Conservation (phyloP, 2,329 filamentous ascomycete species). For the Triangularia setosa region DNA sequence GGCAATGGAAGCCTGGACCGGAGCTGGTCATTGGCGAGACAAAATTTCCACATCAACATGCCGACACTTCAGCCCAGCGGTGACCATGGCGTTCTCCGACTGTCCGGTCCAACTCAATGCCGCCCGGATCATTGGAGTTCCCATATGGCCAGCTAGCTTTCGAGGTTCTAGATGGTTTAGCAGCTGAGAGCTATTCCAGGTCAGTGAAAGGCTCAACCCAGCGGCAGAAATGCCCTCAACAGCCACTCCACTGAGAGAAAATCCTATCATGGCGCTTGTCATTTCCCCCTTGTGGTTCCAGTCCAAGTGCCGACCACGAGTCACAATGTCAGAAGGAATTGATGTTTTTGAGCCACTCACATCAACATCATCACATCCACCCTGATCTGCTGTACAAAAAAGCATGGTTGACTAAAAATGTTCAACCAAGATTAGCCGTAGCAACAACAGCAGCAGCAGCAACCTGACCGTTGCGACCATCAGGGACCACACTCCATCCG, state of each 20-base stretch:
- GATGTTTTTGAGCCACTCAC: not conserved
- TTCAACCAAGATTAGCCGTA: slow-evolving; percentile 4
- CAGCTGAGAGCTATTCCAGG: not conserved
- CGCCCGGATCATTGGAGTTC: too few species aligned
- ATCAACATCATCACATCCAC: not conserved
- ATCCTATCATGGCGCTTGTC: not conserved
- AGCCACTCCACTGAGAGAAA: not conserved
- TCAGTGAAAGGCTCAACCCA: not conserved
- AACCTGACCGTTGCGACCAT: not conserved
- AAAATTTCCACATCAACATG: not conserved
- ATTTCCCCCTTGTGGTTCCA: slow-evolving; percentile 2
- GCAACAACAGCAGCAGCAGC: not conserved
- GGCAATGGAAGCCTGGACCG: not conserved
- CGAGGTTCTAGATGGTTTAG: not conserved
- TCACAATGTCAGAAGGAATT: not conserved
- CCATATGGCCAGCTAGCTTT: not conserved
- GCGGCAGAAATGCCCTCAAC: not conserved
- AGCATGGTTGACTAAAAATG: too few species aligned
- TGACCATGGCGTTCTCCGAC: not conserved
- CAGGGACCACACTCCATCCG: not conserved
- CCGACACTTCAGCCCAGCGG: not conserved
- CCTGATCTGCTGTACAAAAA: not conserved
- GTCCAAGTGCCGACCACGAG: not conserved
- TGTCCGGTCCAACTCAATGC: not conserved
- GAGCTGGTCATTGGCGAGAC: not conserved